Percentiles rank a stretch among this genome's conserved stretches.
These are phyloP conservation scores for Aspergillus alliaceus DNA, from an alignment of 2,329 filamentous ascomycete species.

Conservation along the genomic window DNA sequence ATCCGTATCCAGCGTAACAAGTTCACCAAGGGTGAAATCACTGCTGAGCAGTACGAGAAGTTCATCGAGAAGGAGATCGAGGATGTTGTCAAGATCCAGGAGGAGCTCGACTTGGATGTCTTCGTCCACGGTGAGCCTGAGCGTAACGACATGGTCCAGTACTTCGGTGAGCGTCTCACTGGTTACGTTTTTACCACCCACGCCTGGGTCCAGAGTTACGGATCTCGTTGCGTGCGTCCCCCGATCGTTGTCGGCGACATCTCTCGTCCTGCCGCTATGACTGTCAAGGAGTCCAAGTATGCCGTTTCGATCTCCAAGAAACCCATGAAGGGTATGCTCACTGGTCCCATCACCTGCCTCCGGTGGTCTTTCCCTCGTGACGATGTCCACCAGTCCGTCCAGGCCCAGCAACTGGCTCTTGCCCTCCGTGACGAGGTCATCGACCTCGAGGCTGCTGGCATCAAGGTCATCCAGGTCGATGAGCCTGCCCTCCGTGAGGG, in stretches of 20 bases:
- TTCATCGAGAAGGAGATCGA: slow-evolving; percentile 99
- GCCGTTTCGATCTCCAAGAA: slow-evolving; percentile 94
- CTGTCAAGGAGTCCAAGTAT: slow-evolving; percentile 99
- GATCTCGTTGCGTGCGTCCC: slow-evolving; percentile 95
- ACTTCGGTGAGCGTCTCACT: slow-evolving; percentile 96
- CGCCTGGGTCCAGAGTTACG: slow-evolving; percentile 98
- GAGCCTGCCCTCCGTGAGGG: slow-evolving; percentile 99
- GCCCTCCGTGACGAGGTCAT: slow-evolving; percentile 97
- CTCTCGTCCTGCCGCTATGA: slow-evolving; percentile 95
- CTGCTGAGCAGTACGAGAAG: slow-evolving; percentile 86
- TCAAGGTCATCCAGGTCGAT: slow-evolving; percentile 98
- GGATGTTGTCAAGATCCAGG: slow-evolving; percentile 92
- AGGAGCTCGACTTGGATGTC: slow-evolving; percentile 96
- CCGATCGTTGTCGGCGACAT: slow-evolving; percentile 99
- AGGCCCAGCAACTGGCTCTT: slow-evolving; percentile 97
- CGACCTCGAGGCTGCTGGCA: slow-evolving; percentile 94
- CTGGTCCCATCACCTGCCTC: slow-evolving; percentile 96
- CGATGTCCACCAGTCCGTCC: slow-evolving; percentile 97
- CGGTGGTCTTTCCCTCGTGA: slow-evolving; percentile 99
- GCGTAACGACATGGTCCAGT: slow-evolving; percentile 99
- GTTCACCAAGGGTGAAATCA: slow-evolving; percentile 98
- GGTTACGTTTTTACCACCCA: slow-evolving; percentile 99
- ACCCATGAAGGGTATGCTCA: slow-evolving; percentile 99
- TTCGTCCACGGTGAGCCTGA: slow-evolving; percentile 98
- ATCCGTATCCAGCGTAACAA: slow-evolving; percentile 96